Conservation (phyloP, 129 eudicot genomes). For the Centaurea solstitialis region DNA sequence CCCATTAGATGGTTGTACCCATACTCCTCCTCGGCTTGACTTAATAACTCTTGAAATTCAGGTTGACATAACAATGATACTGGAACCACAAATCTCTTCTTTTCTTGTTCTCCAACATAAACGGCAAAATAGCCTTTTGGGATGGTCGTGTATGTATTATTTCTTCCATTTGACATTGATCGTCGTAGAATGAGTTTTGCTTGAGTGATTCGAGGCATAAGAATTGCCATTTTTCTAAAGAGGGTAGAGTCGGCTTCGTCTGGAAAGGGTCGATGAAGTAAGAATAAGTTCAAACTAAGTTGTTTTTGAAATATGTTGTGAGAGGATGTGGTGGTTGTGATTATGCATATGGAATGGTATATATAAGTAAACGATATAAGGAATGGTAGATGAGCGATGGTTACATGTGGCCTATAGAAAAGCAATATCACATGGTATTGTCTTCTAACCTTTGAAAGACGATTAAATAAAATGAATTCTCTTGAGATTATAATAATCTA, state of each 20-base stretch:
- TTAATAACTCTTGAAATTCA: background rate
- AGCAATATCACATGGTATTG: no score
- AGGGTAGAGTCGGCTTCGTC: background rate
- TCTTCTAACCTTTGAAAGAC: no score
- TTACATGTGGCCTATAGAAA: no score
- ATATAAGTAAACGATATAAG: no score
- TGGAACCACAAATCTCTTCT: background rate
- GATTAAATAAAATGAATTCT: no score
- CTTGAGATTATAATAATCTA: no score
- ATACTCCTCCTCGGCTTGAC: background rate
- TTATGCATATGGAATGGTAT: no score
- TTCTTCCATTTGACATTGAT: background rate
- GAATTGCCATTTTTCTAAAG: conserved; percentile 1
- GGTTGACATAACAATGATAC: background rate
- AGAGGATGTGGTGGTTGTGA: no score
- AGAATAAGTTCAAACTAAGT: background rate
- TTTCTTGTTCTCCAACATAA: background rate
- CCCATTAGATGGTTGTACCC: background rate
- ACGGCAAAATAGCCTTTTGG: background rate
- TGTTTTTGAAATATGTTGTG: no score
- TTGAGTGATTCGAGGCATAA: conserved; percentile 4
- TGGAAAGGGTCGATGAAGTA: background rate
- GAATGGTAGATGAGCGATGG: no score
- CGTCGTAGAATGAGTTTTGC: conserved; percentile 4
- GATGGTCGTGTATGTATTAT: background rate